Conservation (phyloP, 495 filamentous ascomycete species). For the Aspergillus bridgeri region DNA sequence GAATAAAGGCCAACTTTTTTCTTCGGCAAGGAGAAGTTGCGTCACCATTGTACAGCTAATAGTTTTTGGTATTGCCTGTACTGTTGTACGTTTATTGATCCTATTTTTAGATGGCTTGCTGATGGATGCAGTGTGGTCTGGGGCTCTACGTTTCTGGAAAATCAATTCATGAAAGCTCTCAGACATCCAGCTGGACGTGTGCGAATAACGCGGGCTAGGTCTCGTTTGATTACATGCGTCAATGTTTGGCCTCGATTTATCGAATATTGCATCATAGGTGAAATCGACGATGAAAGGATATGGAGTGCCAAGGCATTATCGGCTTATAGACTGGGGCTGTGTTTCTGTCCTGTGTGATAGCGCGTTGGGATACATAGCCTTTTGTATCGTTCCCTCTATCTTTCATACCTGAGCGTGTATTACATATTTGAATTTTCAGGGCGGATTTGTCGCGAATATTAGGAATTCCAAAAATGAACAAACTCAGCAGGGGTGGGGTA, state of each 20-base stretch:
- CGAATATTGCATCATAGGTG: background rate
- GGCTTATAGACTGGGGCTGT: no score
- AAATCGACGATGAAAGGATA: no score
- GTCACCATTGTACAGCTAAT: constrained; percentile 32
- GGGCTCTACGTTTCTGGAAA: constrained; percentile 40
- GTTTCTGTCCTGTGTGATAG: no score
- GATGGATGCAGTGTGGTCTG: constrained; percentile 29
- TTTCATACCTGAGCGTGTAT: no score
- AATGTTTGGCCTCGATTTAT: background rate
- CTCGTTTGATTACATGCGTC: no score
- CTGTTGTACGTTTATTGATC: constrained; percentile 29
- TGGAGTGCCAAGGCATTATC: no score
- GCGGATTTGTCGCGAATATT: no score
- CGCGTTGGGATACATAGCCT: no score
- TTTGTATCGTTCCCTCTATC: no score
- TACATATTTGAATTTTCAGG: no score
- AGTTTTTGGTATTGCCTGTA: constrained; percentile 30
- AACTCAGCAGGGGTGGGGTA: no score
- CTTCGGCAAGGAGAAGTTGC: constrained; percentile 23
- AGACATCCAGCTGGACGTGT: constrained; percentile 30
- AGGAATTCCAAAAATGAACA: no score
- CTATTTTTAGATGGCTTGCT: constrained; percentile 3
- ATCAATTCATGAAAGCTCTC: constrained; percentile 32
- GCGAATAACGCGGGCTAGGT: constrained; percentile 17
- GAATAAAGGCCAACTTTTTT: constrained; percentile 35